These are phyloP conservation scores for Aspergillus sp. DNA, from an alignment of 2,329 filamentous ascomycete species.

Conservation along the genomic window DNA sequence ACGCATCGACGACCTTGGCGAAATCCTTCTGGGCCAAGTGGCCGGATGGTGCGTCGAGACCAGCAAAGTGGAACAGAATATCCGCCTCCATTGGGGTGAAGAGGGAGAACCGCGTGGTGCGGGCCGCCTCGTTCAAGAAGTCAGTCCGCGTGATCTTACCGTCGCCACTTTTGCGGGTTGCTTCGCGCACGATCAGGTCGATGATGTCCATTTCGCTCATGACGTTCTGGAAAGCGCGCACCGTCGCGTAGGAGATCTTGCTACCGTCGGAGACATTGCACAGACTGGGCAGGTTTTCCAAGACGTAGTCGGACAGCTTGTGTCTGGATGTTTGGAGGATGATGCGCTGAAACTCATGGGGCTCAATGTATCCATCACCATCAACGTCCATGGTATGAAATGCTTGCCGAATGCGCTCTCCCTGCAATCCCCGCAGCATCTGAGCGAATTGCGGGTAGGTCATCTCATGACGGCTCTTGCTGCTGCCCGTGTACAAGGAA, in stretches of 20 bases:
- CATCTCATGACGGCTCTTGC: conserved; percentile 80
- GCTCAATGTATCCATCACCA: conserved; percentile 88
- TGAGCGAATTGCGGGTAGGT: conserved; percentile 96
- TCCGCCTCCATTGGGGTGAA: conserved; percentile 99
- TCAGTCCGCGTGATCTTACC: conserved; percentile 91
- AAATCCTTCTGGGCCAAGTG: conserved; percentile 78
- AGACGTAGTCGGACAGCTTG: conserved; percentile 93
- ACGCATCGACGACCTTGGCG: conserved; percentile 87
- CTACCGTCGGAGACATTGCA: conserved; percentile 89
- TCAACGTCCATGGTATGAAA: conserved; percentile 90
- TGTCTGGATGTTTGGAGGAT: conserved; percentile 87
- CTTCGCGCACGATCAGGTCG: conserved; percentile 84
- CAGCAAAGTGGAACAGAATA: conserved; percentile 96
- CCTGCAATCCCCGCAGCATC: conserved; percentile 93
- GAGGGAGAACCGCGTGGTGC: conserved; percentile 84
- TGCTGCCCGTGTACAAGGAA: conserved; percentile 82
- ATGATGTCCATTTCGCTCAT: conserved; percentile 97
- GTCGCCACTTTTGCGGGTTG: conserved; percentile 73
- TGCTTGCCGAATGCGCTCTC: conserved; percentile 90
- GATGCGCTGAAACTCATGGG: conserved; percentile 93
- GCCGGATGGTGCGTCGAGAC: conserved; percentile 81
- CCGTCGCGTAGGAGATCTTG: conserved; percentile 96
- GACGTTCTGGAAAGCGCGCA: conserved; percentile 95
- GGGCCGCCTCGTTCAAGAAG: conserved; percentile 88
- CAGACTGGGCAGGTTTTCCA: conserved; percentile 82